Evolutionary conservation across 2,329 filamentous ascomycete species (phyloP), one percentile per base, ranked within the genome.

Genomic region (Coleophoma crateriformis): DNA sequence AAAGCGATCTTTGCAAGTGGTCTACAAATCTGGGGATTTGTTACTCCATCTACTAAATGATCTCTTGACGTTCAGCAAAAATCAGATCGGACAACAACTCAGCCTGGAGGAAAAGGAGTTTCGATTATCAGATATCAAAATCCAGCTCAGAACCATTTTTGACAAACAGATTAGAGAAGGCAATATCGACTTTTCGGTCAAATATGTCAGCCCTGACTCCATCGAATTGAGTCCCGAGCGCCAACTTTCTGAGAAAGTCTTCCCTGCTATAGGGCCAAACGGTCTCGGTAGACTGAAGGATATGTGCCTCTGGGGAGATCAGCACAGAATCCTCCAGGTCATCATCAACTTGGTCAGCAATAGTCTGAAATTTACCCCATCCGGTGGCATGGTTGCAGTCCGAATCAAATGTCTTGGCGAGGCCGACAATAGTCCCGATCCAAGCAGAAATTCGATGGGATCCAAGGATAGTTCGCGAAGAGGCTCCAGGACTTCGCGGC

Each of bases 301-400:
- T 55, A 91, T 95, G 84, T 84, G 54, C 46, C 72, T 96, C 1
- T 94, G 88, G 82, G 91, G 91, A n/a, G 91, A 96, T 60, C 87
- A 94, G 57, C 90, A 96, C 62, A 78, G 91, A 41, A 94, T 96
- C 37, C 71, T 95, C 22, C 91, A 96, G 65, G 87, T 96, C n/a
- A 81, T 96, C 43, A 96, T 95, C 72, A 95, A 95, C 62, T 74
- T 96, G 33, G 89, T 95, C 43, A 91, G 87, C 67, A 96, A 96
- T 70, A 89, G 87, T 65, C 71, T 96, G 40, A 96, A 96, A 64
- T 96, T 96, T 62, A 96, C 91, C 0, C 87, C 89, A 0, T 67
- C 81, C 7, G 84, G 84, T 1, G 90, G 90, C 7, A 84, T 76
- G 32, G 88, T 96, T 3, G 77, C 82, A 22, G 78, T 96, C 8